Evolutionary conservation across 2,329 filamentous ascomycete species (phyloP).

Genomic region (Aureobasidium lini): DNA sequence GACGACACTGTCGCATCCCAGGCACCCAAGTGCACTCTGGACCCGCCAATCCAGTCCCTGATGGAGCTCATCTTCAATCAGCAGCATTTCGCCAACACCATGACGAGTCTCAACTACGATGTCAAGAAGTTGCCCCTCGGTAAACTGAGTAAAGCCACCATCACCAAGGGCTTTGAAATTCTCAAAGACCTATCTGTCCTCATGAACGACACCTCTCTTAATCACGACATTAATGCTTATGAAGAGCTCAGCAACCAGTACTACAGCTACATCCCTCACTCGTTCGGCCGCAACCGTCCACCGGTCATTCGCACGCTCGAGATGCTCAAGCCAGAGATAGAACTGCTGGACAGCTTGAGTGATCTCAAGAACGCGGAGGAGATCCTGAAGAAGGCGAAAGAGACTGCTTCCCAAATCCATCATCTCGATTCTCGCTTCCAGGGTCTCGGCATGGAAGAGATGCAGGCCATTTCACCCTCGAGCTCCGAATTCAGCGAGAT

Average conservation of each 20-base stretch:
- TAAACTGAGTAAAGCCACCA: slow-evolving; percentile 73
- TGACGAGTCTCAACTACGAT: slow-evolving; percentile 63
- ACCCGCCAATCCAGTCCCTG: slow-evolving; percentile 55
- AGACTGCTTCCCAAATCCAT: slow-evolving; percentile 48
- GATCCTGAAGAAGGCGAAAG: slow-evolving; percentile 60
- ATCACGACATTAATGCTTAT: slow-evolving; percentile 42
- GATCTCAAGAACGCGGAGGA: slow-evolving; percentile 78
- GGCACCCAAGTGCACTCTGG: slow-evolving; percentile 49
- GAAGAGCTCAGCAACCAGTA: slow-evolving; percentile 68
- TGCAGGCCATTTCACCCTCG: slow-evolving; percentile 56
- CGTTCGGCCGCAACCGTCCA: slow-evolving; percentile 65
- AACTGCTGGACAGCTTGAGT: slow-evolving; percentile 69
- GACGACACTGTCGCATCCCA: not conserved
- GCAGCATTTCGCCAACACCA: slow-evolving; percentile 59
- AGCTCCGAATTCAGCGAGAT: slow-evolving; percentile 60
- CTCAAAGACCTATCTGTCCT: slow-evolving; percentile 68
- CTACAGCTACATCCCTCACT: slow-evolving; percentile 76
- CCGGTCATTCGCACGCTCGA: slow-evolving; percentile 54
- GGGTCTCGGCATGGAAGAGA: slow-evolving; percentile 65
- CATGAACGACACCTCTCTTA: slow-evolving; percentile 48
- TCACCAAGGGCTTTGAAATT: slow-evolving; percentile 65
- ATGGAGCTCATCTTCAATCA: slow-evolving; percentile 81
- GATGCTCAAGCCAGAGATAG: slow-evolving; percentile 66
- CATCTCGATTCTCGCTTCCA: slow-evolving; percentile 65
- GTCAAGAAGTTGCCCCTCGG: slow-evolving; percentile 72